Percentiles rank a stretch among this genome's conserved stretches.
phyloP scores from a whole-genome alignment of 257 asterid genomes.

The Hygrophila difformis region DNA sequence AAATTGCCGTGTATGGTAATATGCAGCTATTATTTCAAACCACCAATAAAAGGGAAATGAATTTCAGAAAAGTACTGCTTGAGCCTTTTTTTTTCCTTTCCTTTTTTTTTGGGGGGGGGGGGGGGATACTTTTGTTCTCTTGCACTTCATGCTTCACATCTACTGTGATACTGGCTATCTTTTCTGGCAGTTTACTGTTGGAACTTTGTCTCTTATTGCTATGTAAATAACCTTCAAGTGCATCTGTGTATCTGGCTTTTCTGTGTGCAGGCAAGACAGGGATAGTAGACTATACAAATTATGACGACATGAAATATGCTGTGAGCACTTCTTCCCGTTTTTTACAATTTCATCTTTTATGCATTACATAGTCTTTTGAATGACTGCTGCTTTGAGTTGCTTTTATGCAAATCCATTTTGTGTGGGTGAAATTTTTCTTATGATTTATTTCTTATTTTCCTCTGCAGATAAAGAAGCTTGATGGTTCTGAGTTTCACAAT shows the following conservation, averaged over 20 bases:
- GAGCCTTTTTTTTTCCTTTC: neutral
- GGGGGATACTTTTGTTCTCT: too few relatives aligned
- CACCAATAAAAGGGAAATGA: too few relatives aligned
- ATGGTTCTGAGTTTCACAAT: constrained; percentile 88
- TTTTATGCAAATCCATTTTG: constrained; percentile 9
- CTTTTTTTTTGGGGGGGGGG: too few relatives aligned
- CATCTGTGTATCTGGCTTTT: constrained; percentile 4
- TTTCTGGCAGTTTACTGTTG: neutral
- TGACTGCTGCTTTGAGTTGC: neutral
- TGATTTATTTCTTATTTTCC: constrained; percentile 5
- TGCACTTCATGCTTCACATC: too few relatives aligned
- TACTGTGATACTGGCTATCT: neutral
- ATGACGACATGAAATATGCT: constrained; percentile 90
- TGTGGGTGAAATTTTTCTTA: constrained; percentile 4
- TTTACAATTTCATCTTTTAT: neutral
- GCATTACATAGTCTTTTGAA: constrained; percentile 1
- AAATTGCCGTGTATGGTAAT: too few relatives aligned
- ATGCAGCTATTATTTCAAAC: too few relatives aligned
- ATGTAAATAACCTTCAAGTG: too few relatives aligned
- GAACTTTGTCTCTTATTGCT: constrained; percentile 4
- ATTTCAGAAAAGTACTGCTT: too few relatives aligned
- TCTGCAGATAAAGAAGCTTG: constrained; percentile 80
- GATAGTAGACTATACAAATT: constrained; percentile 77
- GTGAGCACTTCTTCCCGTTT: constrained; percentile 42
- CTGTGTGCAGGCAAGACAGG: constrained; percentile 70